Evolutionary conservation across 2,329 filamentous ascomycete species (phyloP), one percentile per base, ranked within the genome.

Genomic region (Stagonosporopsis rhizophila): DNA sequence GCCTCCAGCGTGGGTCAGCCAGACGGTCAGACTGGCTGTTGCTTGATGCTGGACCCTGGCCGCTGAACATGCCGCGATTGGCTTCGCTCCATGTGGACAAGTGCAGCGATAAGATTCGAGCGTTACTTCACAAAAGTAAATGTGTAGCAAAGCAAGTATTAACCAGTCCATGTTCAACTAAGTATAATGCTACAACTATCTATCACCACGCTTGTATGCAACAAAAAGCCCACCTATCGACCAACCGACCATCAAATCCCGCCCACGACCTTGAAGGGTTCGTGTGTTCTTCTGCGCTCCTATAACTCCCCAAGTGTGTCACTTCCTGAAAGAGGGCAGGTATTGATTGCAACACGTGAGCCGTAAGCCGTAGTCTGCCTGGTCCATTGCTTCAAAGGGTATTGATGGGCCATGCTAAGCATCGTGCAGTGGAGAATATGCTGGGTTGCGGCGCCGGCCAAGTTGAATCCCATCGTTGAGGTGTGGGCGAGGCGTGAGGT

Each of bases 41-140:
- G 15, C 12, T 22, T 41, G n/a, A 19, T n/a, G 38, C 23, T 44
- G 44, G 44, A 47, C 51, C 51, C 51, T 54, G 44, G 35, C 17
- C 27, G 28, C 28, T 20, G 25, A 11, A 28, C 38, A 39, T 38
- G 48, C 39, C 48, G 48, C 44, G 40, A 52, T 52, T 52, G 48
- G 48, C 23, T n/a, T 39, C 32, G 44, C 44, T 45, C 25, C n/a
- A 27, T 32, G 30, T n/a, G 30, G 30, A 32, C 14, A 32, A n/a
- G 30, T n/a, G 30, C 30, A 32, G 14, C 30, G 30, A 32, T 14
- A 14, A n/a, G 4, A n/a, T 32, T 14, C 15, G 7, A 32, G 30
- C 30, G n/a, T n/a, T 30, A 12, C 6, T 30, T 30, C 28, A 30
- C 28, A 4, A 27, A 27, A 27, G 9, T 27, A 27, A 9, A 27